Percentiles rank a stretch among this genome's conserved stretches.
phyloP scores from a whole-genome alignment of 129 eudicot species.

The Pseudognaphalium luteoalbum region DNA sequence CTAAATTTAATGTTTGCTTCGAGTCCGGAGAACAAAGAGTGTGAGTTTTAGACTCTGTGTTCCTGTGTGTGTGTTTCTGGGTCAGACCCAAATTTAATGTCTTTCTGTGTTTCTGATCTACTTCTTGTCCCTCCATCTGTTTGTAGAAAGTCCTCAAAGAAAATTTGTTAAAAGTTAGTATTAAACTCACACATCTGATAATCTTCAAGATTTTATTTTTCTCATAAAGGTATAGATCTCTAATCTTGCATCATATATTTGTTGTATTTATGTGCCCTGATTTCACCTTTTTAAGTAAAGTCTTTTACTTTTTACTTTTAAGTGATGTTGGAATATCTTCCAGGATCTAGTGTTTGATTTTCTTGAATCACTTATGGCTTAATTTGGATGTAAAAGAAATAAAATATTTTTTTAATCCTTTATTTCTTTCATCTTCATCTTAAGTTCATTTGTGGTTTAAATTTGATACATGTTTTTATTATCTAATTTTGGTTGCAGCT shows the following conservation, averaged over 20 bases:
- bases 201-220: slow-evolving; percentile 23
- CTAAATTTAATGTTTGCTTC: slow-evolving; percentile 49
- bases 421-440: not conserved
- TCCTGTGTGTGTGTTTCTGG: slow-evolving; percentile 14
- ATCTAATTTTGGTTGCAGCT: slow-evolving; percentile 42
- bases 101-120: slow-evolving; percentile 39
- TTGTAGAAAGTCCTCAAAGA: slow-evolving; percentile 25
- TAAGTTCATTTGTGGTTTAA: slow-evolving; percentile 17
- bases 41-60: slow-evolving; percentile 10
- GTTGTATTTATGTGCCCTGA: slow-evolving; percentile 22
- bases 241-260: slow-evolving; percentile 22
- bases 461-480: slow-evolving; percentile 10
- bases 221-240: slow-evolving; percentile 49
- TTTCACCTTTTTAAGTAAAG: slow-evolving; percentile 15
- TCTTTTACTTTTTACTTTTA: slow-evolving; percentile 9
- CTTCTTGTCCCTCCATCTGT: slow-evolving; percentile 35
- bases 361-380: slow-evolving; percentile 15
- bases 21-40: slow-evolving; percentile 38
- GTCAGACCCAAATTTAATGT: slow-evolving; percentile 32
- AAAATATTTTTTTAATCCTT: not conserved
- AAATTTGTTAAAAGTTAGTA: slow-evolving; percentile 14
- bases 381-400: not conserved
- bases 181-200: slow-evolving; percentile 15
- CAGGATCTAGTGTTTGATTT: slow-evolving; percentile 33
- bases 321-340: slow-evolving; percentile 14